These are phyloP conservation scores for Neurospora sp. DNA, from an alignment of 495 filamentous ascomycete species.

Conservation along the genomic window DNA sequence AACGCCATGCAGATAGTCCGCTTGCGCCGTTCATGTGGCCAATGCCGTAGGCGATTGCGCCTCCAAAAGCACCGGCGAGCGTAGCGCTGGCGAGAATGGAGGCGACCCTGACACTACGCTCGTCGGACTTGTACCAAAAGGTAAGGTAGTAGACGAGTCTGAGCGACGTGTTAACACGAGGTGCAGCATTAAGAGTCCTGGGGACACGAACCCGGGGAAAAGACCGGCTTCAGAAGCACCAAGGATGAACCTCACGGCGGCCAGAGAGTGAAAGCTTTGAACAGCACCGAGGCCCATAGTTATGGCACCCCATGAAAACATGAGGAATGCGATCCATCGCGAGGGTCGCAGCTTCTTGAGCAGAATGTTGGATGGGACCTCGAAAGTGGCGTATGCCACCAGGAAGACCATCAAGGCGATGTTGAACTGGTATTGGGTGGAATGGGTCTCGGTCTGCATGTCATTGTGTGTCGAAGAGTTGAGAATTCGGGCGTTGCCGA, in stretches of 20 bases:
- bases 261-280: conserved; percentile 42
- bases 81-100: conserved; percentile 58
- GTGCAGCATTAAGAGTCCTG: too few species aligned
- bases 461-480: conserved; percentile 51
- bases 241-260: conserved; percentile 55
- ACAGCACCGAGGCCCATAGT: conserved; percentile 55
- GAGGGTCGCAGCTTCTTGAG: conserved; percentile 59
- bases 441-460: conserved; percentile 50
- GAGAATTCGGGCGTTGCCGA: conserved; percentile 57
- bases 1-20: conserved; percentile 58
- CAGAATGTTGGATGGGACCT: conserved; percentile 63
- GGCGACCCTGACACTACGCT: conserved; percentile 54
- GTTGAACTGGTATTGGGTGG: conserved; percentile 55
- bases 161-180: too few species aligned
- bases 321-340: conserved; percentile 57
- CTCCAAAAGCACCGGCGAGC: conserved; percentile 63
- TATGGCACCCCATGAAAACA: conserved; percentile 57
- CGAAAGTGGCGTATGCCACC: conserved; percentile 57
- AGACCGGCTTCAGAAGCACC: conserved; percentile 47
- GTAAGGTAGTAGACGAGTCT: conserved; percentile 51
- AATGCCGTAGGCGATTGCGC: conserved; percentile 55
- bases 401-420: conserved; percentile 66
- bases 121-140: conserved; percentile 60
- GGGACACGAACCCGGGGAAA: conserved; percentile 57
- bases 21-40: conserved; percentile 53